Evolutionary conservation across 768 basidiomycete species (phyloP).

Genomic region (Mycena olivaceomarginata): DNA sequence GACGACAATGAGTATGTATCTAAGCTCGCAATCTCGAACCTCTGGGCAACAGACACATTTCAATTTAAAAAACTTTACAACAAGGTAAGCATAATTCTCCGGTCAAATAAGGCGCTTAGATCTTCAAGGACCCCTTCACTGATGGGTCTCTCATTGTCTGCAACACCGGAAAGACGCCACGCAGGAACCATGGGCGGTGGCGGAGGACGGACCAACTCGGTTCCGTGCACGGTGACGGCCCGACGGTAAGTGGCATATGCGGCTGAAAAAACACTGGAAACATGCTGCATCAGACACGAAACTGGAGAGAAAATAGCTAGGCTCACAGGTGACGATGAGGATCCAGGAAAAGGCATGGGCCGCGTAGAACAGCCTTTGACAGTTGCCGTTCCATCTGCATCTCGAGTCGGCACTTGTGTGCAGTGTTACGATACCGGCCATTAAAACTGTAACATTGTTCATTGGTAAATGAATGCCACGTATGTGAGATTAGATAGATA

Average conservation of each 20-base stretch:
- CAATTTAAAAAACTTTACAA: too few relatives aligned
- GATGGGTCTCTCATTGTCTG: background rate
- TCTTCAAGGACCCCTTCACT: slow-evolving; percentile 3
- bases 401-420: background rate
- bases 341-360: slow-evolving; percentile 31
- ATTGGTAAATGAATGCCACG: background rate
- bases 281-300: background rate
- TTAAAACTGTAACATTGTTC: slow-evolving; percentile 6
- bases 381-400: background rate
- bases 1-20: too few relatives aligned
- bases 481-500: background rate
- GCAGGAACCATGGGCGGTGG: background rate
- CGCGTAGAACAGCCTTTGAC: slow-evolving; percentile 7
- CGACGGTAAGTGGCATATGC: slow-evolving; percentile 31
- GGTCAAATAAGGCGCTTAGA: background rate
- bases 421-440: slow-evolving; percentile 2
- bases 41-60: too few relatives aligned
- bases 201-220: background rate
- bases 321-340: slow-evolving; percentile 27
- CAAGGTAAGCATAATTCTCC: background rate
- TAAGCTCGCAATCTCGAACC: too few relatives aligned
- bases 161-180: slow-evolving; percentile 18
- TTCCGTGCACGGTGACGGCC: slow-evolving; percentile 31
- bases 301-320: background rate
- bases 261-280: slow-evolving; percentile 22